These are phyloP conservation scores for Barbatosphaeria neglecta DNA, from an alignment of 495 filamentous ascomycete genomes.

Conservation along the genomic window DNA sequence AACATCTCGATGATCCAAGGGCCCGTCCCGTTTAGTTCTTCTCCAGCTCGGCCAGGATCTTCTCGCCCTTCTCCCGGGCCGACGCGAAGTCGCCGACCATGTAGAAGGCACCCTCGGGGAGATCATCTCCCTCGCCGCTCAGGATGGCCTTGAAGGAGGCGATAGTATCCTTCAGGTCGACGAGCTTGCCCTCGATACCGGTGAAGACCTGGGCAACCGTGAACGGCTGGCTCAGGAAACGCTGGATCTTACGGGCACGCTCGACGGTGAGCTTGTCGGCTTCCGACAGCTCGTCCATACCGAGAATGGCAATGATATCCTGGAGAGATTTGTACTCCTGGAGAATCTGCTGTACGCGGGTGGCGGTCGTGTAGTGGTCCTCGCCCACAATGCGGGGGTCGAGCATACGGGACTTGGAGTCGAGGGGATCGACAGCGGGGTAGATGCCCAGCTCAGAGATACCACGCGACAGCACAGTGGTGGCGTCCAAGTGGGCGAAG, in stretches of 20 bases:
- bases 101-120: conserved; percentile 94
- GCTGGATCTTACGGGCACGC: conserved; percentile 98
- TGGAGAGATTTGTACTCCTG: conserved; percentile 99
- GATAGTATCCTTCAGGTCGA: conserved; percentile 98
- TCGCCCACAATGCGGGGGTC: conserved; percentile 96
- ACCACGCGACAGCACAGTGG: conserved; percentile 99
- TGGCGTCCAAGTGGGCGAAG: conserved; percentile 99
- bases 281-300: conserved; percentile 99
- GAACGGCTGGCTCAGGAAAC: conserved; percentile 99
- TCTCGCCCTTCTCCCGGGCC: conserved; percentile 93
- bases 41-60: conserved; percentile 95
- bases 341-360: conserved; percentile 93
- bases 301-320: conserved; percentile 99
- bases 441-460: conserved; percentile 99
- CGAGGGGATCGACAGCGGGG: conserved; percentile 97
- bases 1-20: conserved; percentile 21
- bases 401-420: conserved; percentile 99
- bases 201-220: conserved; percentile 98
- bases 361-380: conserved; percentile 93
- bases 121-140: conserved; percentile 85
- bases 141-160: conserved; percentile 95
- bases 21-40: conserved; percentile 50
- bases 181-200: conserved; percentile 94
- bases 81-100: conserved; percentile 96
- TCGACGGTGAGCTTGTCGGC: conserved; percentile 99